These are phyloP conservation scores for Taiwanofungus camphoratus DNA, from an alignment of 1,284 basidiomycete species.

Conservation along the genomic window DNA sequence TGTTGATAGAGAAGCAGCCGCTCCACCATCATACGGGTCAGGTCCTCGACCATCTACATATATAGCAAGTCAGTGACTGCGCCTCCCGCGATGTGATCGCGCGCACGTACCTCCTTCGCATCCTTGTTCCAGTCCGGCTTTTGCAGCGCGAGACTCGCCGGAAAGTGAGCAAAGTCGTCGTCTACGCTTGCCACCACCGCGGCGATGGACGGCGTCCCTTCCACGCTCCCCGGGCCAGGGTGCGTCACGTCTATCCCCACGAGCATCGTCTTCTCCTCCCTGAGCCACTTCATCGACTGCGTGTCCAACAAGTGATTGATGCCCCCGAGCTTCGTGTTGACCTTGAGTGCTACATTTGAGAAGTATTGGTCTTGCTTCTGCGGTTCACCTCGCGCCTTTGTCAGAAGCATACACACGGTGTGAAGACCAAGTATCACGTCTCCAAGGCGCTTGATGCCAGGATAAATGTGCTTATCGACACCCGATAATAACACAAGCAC, in stretches of 20 bases:
- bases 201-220: conserved; percentile 69
- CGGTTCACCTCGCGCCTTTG: conserved; percentile 48
- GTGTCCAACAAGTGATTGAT: conserved; percentile 63
- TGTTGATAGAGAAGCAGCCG: conserved; percentile 53
- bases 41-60: conserved; percentile 61
- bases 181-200: conserved; percentile 74
- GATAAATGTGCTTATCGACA: conserved; percentile 66
- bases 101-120: conserved; percentile 51
- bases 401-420: conserved; percentile 58
- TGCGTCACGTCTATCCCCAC: conserved; percentile 81
- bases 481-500: conserved; percentile 59
- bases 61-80: too few relatives aligned
- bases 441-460: conserved; percentile 68
- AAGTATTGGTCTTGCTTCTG: conserved; percentile 69
- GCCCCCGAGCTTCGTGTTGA: conserved; percentile 77
- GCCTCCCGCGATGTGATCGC: not conserved
- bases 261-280: conserved; percentile 64
- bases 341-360: conserved; percentile 58
- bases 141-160: conserved; percentile 61
- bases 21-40: conserved; percentile 63
- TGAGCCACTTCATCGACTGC: conserved; percentile 55
- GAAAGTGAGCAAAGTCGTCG: conserved; percentile 61
- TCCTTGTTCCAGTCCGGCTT: conserved; percentile 36
- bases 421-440: conserved; percentile 65
- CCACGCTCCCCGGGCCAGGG: conserved; percentile 47